A percentile compares a stretch with the other conserved stretches of the same genome.
Conservation (phyloP, 2,329 filamentous ascomycete species). For the Chaetomiaceae sp. region DNA sequence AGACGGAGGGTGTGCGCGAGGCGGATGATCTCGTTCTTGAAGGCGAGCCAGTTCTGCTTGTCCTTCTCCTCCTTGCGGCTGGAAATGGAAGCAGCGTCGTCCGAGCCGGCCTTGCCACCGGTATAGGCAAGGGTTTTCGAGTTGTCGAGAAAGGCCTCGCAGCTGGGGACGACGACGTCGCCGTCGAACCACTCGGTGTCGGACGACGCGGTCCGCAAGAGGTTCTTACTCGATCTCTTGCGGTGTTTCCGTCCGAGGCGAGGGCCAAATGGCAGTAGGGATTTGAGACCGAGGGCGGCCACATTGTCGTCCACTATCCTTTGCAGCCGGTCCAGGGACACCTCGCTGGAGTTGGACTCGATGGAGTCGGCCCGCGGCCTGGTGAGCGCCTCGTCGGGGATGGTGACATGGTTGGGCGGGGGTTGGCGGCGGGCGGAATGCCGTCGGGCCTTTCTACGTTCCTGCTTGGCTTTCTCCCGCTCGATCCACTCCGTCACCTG, state of each 20-base stretch:
- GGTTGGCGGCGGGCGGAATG: slow-evolving; percentile 39
- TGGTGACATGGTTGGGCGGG: slow-evolving; percentile 24
- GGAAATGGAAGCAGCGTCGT: slow-evolving; percentile 38
- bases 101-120: slow-evolving; percentile 45
- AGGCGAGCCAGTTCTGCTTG: slow-evolving; percentile 71
- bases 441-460: slow-evolving; percentile 47
- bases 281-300: slow-evolving; percentile 46
- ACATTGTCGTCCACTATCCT: slow-evolving; percentile 69
- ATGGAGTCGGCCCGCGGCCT: slow-evolving; percentile 48
- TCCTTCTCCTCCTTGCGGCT: slow-evolving; percentile 58
- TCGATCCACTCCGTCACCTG: slow-evolving; percentile 72
- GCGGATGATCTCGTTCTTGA: slow-evolving; percentile 89
- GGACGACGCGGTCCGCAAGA: slow-evolving; percentile 56
- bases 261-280: slow-evolving; percentile 41
- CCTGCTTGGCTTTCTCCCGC: slow-evolving; percentile 66
- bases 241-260: slow-evolving; percentile 41
- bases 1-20: slow-evolving; percentile 82
- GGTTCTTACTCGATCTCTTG: slow-evolving; percentile 37
- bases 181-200: slow-evolving; percentile 82
- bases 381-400: slow-evolving; percentile 10
- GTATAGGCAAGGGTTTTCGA: slow-evolving; percentile 78
- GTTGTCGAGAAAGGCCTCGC: slow-evolving; percentile 83
- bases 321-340: slow-evolving; percentile 76
- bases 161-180: slow-evolving; percentile 78
- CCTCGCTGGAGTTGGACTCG: slow-evolving; percentile 61